Base-by-base conservation (phyloP, 768 basidiomycete genomes). In the Lactarius sanguifluus region DNA sequence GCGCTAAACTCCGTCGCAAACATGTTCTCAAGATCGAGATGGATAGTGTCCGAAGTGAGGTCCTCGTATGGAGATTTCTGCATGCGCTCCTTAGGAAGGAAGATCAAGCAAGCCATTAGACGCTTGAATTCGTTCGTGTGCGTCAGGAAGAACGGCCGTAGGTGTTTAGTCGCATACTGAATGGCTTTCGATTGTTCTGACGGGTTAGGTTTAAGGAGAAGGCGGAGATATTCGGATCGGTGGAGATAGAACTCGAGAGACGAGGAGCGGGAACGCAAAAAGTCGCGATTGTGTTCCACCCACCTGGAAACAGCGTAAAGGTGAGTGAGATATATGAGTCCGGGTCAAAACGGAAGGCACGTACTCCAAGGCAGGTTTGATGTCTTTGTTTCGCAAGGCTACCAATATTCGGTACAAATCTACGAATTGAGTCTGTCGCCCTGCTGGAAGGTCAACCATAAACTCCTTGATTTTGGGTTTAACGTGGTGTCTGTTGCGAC, bases 1-100 rank as follows among this genome's bases (percentile, higher is more conserved):
- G 90, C 87, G 71, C 96, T 95, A 72, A 91, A 99, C 73, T 96
- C 95, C 69, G 88, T 88, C 28, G 90, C 87, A 75, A 99, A 97
- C 65, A 92, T 79, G 2, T 87, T 86, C 70, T 90, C 89, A 38
- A 98, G 79, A 69, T 93, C 90, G 15, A 85, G 81, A 73, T 94
- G 91, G 20, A 94, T 76, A 2, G 85, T 83, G 0, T 88, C 87
- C 1, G 82, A 85, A 1, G 88, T 86, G 25, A 96, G 79, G 65
- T 92, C 89, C 23, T 85, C 82, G 71, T 95, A 95, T 4, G 88
- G 87, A 2, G 90, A 94, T 7, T 73, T 76, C 61, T 87, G 82
- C 43, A 96, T 81, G 64, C 81, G 86, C 9, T 83, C 75, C 57
- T 86, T 73, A 0, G 94, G 93, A 38, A 96, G 81, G 73, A 86